Evolutionary conservation across 2,329 filamentous ascomycete species (phyloP).

Genomic region (Penicillium hesseltinei): DNA sequence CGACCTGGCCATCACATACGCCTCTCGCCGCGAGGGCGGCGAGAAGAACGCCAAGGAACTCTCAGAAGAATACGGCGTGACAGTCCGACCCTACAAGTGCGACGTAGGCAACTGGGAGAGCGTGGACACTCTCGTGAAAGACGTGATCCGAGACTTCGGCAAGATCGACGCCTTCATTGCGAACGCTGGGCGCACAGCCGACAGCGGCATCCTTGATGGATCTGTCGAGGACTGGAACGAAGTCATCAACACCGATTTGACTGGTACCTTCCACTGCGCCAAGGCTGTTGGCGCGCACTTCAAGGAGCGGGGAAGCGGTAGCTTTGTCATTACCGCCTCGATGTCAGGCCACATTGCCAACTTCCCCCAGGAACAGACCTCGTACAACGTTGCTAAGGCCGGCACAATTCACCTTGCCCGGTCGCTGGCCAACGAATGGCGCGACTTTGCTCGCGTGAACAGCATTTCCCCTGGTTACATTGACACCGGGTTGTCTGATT

Average conservation of each 20-base stretch:
- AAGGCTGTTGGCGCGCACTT: conserved; percentile 83
- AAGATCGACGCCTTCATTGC: conserved; percentile 67
- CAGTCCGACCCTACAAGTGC: conserved; percentile 67
- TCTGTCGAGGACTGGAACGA: conserved; percentile 69
- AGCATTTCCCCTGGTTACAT: conserved; percentile 68
- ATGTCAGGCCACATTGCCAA: conserved; percentile 59
- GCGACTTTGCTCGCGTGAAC: conserved; percentile 67
- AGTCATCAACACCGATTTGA: conserved; percentile 83
- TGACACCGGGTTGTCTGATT: conserved; percentile 65
- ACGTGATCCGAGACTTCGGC: conserved; percentile 67
- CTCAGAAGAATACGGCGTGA: conserved; percentile 59
- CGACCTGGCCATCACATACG: conserved; percentile 65
- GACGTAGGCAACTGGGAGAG: conserved; percentile 58
- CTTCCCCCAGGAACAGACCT: conserved; percentile 63
- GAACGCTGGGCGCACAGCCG: conserved; percentile 69
- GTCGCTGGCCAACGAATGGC: conserved; percentile 68
- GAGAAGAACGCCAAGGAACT: conserved; percentile 66
- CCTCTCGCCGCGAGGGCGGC: conserved; percentile 59
- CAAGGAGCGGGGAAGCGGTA: conserved; percentile 63
- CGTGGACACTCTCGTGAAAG: conserved; percentile 56
- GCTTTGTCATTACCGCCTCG: conserved; percentile 65
- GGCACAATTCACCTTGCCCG: conserved; percentile 64
- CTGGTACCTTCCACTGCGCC: conserved; percentile 80
- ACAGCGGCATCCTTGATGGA: conserved; percentile 66
- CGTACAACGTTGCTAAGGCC: conserved; percentile 66